Conservation (phyloP, 192 early-diverging fungal genomes). For the Jimgerdemannia flammicorona region DNA sequence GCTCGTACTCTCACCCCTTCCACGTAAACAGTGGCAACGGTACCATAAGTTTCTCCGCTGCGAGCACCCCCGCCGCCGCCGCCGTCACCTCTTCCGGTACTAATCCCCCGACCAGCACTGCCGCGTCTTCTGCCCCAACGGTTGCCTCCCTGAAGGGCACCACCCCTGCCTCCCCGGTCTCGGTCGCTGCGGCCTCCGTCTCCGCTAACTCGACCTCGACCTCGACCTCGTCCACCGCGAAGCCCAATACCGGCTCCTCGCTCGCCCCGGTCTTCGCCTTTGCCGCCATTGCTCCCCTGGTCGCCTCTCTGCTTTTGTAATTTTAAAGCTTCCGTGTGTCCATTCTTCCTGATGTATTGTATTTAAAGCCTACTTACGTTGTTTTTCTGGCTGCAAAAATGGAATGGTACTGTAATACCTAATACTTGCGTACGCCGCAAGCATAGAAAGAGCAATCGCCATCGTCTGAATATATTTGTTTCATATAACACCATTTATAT, state of each 20-base stretch:
- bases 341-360: too few relatives aligned
- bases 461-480: too few relatives aligned
- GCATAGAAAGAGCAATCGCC: too few relatives aligned
- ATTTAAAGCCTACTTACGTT: too few relatives aligned
- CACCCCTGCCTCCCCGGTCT: not conserved
- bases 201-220: not conserved
- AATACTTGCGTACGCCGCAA: too few relatives aligned
- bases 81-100: not conserved
- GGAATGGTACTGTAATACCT: too few relatives aligned
- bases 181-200: not conserved
- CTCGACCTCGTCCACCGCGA: not conserved
- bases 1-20: slow-evolving; percentile 9
- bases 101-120: not conserved
- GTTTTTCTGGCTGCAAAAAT: too few relatives aligned
- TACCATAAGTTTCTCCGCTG: slow-evolving; percentile 7
- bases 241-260: not conserved
- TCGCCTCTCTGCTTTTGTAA: not conserved
- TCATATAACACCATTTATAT: too few relatives aligned
- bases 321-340: not conserved
- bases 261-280: not conserved
- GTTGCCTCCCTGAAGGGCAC: not conserved
- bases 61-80: not conserved
- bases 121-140: not conserved
- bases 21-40: not conserved
- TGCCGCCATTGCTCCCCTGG: not conserved